phyloP scores from a whole-genome alignment of 2,329 filamentous ascomycete species.

The Aspergillus quadricinctus region DNA sequence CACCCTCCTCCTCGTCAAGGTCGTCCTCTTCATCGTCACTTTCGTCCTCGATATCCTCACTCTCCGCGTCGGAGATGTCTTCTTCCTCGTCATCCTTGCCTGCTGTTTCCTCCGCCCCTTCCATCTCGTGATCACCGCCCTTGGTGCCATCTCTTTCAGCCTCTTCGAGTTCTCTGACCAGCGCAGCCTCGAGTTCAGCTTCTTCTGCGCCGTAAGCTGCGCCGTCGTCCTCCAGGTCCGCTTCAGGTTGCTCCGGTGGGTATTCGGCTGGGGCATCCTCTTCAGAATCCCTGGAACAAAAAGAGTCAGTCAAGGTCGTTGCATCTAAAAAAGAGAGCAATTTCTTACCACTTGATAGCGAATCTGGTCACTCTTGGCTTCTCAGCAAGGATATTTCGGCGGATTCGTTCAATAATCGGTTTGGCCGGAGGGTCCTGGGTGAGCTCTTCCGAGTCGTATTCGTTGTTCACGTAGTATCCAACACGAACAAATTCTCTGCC shows the following conservation, averaged over 20 bases:
- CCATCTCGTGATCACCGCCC: conserved; percentile 70
- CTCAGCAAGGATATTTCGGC: conserved; percentile 87
- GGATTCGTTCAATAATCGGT: conserved; percentile 86
- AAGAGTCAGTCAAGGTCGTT: neutral
- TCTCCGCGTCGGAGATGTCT: conserved; percentile 69
- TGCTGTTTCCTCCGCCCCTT: conserved; percentile 57
- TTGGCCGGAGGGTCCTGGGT: conserved; percentile 85
- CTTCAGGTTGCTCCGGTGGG: conserved; percentile 95
- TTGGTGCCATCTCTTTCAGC: conserved; percentile 38
- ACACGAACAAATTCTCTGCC: conserved; percentile 95
- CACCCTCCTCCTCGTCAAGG: conserved; percentile 59
- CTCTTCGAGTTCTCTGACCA: conserved; percentile 49
- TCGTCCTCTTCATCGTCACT: conserved; percentile 69
- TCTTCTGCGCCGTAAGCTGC: conserved; percentile 90
- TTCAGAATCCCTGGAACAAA: conserved; percentile 76
- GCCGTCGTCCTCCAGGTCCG: conserved; percentile 78
- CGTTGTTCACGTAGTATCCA: conserved; percentile 99
- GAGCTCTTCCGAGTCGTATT: conserved; percentile 90
- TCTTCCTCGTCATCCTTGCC: conserved; percentile 53
- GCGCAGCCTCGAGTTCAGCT: conserved; percentile 65
- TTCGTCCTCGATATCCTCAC: conserved; percentile 74
- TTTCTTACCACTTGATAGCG: conserved; percentile 86
- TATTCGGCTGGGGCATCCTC: conserved; percentile 93
- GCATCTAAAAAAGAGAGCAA: neutral
- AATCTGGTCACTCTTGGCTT: conserved; percentile 97